These are phyloP conservation scores for Diospyros kaki DNA, from an alignment of 148 eudicot genomes.

Conservation along the genomic window DNA sequence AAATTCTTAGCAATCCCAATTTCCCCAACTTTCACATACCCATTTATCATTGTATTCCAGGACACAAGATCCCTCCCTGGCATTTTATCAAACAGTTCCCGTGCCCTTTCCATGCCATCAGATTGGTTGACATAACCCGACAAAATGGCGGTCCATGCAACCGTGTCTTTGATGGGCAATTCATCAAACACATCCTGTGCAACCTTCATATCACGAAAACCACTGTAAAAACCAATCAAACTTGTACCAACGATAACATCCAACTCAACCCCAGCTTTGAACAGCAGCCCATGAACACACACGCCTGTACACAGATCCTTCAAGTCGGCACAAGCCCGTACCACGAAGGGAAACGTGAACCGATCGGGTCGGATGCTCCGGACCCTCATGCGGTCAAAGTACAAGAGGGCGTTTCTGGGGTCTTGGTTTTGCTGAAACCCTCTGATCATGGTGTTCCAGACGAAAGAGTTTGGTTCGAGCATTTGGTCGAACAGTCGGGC, in stretches of 20 bases:
- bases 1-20: slow-evolving; percentile 7
- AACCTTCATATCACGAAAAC: slow-evolving; percentile 1
- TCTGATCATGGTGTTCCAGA: slow-evolving; percentile 26
- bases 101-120: slow-evolving; percentile 16
- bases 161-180: slow-evolving; percentile 18
- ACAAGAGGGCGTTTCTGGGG: slow-evolving; percentile 5
- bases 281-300: slow-evolving; percentile 19
- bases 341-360: slow-evolving; percentile 22
- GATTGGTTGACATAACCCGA: slow-evolving; percentile 11
- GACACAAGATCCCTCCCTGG: slow-evolving; percentile 18
- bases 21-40: slow-evolving; percentile 17
- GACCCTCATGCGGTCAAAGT: slow-evolving; percentile 14
- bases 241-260: slow-evolving; percentile 23
- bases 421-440: slow-evolving; percentile 19
- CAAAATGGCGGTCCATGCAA: slow-evolving; percentile 17
- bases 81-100: slow-evolving; percentile 18
- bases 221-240: slow-evolving; percentile 22
- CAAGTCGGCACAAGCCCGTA: slow-evolving; percentile 20
- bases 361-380: slow-evolving; percentile 10
- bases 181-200: slow-evolving; percentile 18
- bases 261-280: slow-evolving; percentile 17
- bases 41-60: slow-evolving; percentile 20
- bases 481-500: slow-evolving; percentile 20
- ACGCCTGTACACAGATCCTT: slow-evolving; percentile 10
- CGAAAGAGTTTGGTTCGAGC: slow-evolving; percentile 25